phyloP scores from a whole-genome alignment of 495 filamentous ascomycete species.

The Penicillium taxi region DNA sequence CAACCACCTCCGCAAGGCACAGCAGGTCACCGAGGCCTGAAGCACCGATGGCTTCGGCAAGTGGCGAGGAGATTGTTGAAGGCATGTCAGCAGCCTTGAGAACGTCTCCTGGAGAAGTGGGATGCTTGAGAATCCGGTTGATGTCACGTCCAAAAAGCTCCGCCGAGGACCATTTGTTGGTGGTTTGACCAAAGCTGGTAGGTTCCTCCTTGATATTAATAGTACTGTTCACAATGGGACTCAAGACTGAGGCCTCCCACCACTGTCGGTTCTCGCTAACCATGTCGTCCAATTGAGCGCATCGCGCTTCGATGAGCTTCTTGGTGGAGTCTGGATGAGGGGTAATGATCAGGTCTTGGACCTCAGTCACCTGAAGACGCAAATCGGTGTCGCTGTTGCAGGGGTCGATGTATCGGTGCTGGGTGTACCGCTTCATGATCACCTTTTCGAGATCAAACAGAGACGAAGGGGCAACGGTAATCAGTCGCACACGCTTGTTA shows the following conservation, averaged over 20 bases:
- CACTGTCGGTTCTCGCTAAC: slow-evolving; percentile 28
- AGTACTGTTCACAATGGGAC: neutral
- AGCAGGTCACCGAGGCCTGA: slow-evolving; percentile 27
- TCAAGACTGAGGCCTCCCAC: slow-evolving; percentile 25
- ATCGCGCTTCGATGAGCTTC: slow-evolving; percentile 16
- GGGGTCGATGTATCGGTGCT: slow-evolving; percentile 17
- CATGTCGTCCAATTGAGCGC: slow-evolving; percentile 20
- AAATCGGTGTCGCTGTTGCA: slow-evolving; percentile 12
- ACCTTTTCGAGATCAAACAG: slow-evolving; percentile 21
- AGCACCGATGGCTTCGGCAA: slow-evolving; percentile 16
- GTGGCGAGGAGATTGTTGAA: neutral
- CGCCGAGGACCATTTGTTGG: slow-evolving; percentile 15
- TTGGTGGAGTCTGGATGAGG: slow-evolving; percentile 4
- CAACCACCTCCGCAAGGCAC: slow-evolving; percentile 20
- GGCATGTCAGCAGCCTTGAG: neutral
- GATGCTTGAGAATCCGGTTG: slow-evolving; percentile 1
- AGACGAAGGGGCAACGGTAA: slow-evolving; percentile 8
- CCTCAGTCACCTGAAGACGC: slow-evolving; percentile 32
- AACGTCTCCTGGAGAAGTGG: neutral
- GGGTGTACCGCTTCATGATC: slow-evolving; percentile 27
- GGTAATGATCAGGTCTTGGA: slow-evolving; percentile 29
- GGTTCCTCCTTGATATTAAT: no score
- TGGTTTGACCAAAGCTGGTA: neutral
- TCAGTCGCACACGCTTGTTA: slow-evolving; percentile 12
- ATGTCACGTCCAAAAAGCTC: slow-evolving; percentile 23